Evolutionary conservation across 495 filamentous ascomycete genomes (phyloP), one percentile per base, ranked within the genome.

Genomic region (Penicillium daleae): DNA sequence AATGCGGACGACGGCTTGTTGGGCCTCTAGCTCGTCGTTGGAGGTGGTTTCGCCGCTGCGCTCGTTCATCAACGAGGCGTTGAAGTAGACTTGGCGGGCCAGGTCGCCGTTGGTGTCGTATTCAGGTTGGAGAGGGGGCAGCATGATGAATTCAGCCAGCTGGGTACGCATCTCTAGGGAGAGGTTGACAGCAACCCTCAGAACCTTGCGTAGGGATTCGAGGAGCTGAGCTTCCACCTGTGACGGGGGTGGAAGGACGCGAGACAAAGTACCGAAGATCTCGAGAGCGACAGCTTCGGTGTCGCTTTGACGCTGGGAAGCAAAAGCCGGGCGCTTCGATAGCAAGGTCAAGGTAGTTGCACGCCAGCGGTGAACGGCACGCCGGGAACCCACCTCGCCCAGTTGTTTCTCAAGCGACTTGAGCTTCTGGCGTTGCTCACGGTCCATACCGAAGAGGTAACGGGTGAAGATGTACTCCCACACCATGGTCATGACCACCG

Each of bases 381-480:
- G 82, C 42, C 82, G 81, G 8, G 91, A 89, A 70, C 92, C 94
- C 66, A 96, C 90, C 74, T 97, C 95, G 27, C 80, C 76, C n/a
- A 99, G 82, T 55, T 88, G 86, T 78, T 95, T 96, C 78, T 99
- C 95, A 17, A 98, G 86, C 8, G 86, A 85, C 77, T 98, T 96
- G 71, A 99, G 89, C 71, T 96, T 97, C 76, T 98, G 93, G 27
- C 96, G 90, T 71, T 99, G 93, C 71, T 97, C 95, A 55, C 92
- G 85, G 76, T 97, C 94, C 92, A 98, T 95, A 63, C 96, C 95
- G 70, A 99, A 98, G 37, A 99, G 86, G 71, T 98, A 99, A 59
- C 96, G 89, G 12, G 93, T 96, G 75, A 99, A 99, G 71, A 99
- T 88, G 69, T 91, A 97, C 72, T 98, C 94, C 92, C 92, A 97